These are phyloP conservation scores for Clarireedia monteithiana DNA, from an alignment of 2,329 filamentous ascomycete genomes.

Conservation along the genomic window DNA sequence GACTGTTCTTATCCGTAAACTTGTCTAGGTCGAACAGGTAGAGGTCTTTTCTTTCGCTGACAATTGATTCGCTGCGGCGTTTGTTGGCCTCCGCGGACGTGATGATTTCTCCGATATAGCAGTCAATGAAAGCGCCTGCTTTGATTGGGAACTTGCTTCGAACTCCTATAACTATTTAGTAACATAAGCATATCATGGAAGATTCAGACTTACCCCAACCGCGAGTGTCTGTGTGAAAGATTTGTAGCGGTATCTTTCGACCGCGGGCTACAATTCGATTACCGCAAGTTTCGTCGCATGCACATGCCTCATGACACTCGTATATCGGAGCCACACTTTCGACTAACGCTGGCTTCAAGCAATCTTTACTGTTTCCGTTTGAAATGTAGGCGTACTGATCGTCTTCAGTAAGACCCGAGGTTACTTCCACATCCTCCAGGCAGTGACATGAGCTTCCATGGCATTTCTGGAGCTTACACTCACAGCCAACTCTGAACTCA, in stretches of 20 bases:
- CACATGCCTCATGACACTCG: slow-evolving; percentile 69
- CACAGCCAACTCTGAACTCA: slow-evolving; percentile 62
- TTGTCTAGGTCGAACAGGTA: slow-evolving; percentile 82
- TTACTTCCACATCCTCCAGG: slow-evolving; percentile 49
- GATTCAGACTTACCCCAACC: slow-evolving; percentile 58
- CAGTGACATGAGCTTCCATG: slow-evolving; percentile 62
- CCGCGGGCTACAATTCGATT: slow-evolving; percentile 73
- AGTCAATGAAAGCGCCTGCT: slow-evolving; percentile 71
- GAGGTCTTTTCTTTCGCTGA: slow-evolving; percentile 59
- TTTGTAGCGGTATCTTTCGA: slow-evolving; percentile 61
- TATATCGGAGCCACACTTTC: slow-evolving; percentile 59
- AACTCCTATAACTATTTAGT: slow-evolving; percentile 41
- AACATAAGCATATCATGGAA: neutral
- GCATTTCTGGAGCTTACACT: slow-evolving; percentile 55
- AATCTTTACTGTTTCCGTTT: slow-evolving; percentile 40
- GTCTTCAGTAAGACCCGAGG: slow-evolving; percentile 19
- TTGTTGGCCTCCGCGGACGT: slow-evolving; percentile 55
- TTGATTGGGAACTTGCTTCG: slow-evolving; percentile 56
- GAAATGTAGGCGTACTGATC: slow-evolving; percentile 44
- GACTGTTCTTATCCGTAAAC: slow-evolving; percentile 52
- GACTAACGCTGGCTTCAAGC: slow-evolving; percentile 45
- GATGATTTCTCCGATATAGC: slow-evolving; percentile 67
- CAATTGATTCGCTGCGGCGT: slow-evolving; percentile 49
- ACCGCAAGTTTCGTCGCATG: slow-evolving; percentile 56
- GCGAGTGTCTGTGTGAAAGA: slow-evolving; percentile 66